phyloP scores from a whole-genome alignment of 805 yeast species.

The Sporopachydermia lactativora region DNA sequence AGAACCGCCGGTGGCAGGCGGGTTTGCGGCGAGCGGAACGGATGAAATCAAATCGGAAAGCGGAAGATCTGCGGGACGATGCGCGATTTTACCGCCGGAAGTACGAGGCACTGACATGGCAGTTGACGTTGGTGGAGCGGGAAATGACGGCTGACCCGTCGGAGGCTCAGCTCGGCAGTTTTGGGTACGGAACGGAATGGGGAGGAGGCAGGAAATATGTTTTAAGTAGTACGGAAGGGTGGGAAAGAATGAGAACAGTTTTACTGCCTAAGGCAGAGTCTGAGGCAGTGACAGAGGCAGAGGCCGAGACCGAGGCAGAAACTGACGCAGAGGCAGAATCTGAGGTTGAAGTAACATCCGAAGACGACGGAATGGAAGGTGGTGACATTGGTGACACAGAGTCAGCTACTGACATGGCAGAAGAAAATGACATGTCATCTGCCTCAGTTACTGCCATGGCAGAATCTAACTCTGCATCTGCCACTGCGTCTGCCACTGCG shows the following conservation, averaged over 20 bases:
- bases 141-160: constrained; percentile 12
- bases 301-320: constrained; percentile 16
- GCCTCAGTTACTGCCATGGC: not conserved
- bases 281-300: constrained; percentile 11
- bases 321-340: not conserved
- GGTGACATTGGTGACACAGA: not conserved
- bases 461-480: not conserved
- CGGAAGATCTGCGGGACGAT: constrained; percentile 57
- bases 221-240: constrained; percentile 58
- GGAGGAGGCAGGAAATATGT: constrained; percentile 10
- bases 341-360: not conserved
- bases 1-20: constrained; percentile 11
- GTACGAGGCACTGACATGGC: constrained; percentile 29
- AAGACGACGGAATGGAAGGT: not conserved
- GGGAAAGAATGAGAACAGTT: constrained; percentile 50
- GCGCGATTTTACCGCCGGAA: constrained; percentile 30
- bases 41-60: constrained; percentile 34
- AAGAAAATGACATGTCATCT: too few species aligned
- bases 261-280: constrained; percentile 27
- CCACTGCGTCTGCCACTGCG: not conserved
- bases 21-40: constrained; percentile 16
- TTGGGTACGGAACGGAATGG: constrained; percentile 27
- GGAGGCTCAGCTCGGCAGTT: constrained; percentile 11
- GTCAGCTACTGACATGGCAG: too few species aligned
- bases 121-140: constrained; percentile 26